phyloP scores from a whole-genome alignment of 2,329 filamentous ascomycete species.

The Hypocrella siamensis region DNA sequence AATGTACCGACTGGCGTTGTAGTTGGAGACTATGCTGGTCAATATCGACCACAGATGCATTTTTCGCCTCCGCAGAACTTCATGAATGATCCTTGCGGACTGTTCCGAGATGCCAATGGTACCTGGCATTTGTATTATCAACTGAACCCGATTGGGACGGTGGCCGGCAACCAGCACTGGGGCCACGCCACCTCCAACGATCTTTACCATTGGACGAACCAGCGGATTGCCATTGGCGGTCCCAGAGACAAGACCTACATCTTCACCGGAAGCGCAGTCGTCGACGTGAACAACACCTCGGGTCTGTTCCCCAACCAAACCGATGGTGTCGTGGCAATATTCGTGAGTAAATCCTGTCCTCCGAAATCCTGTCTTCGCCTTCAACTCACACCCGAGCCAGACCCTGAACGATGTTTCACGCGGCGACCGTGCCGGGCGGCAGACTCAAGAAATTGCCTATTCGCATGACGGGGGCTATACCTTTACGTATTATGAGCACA shows the following conservation, averaged over 20 bases:
- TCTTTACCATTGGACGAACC: constrained; percentile 48
- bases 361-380: background rate
- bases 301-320: constrained; percentile 45
- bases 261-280: constrained; percentile 39
- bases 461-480: constrained; percentile 45
- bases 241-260: constrained; percentile 26
- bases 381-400: constrained; percentile 4
- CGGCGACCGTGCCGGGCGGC: constrained; percentile 6
- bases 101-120: constrained; percentile 37
- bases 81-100: constrained; percentile 5
- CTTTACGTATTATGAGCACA: constrained; percentile 41
- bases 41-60: constrained; percentile 8
- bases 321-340: constrained; percentile 43
- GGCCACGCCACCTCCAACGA: constrained; percentile 48
- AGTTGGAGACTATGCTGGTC: constrained; percentile 5
- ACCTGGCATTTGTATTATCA: constrained; percentile 53
- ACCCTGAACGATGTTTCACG: background rate
- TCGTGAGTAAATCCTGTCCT: constrained; percentile 9
- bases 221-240: constrained; percentile 43
- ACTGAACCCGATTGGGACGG: constrained; percentile 24
- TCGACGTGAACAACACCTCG: constrained; percentile 48
- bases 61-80: constrained; percentile 3
- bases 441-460: constrained; percentile 46
- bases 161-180: constrained; percentile 48
- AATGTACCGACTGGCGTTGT: constrained; percentile 9